Evolutionary conservation across 352 stramenopile species (phyloP).

Genomic region (Pythium phragmitis): DNA sequence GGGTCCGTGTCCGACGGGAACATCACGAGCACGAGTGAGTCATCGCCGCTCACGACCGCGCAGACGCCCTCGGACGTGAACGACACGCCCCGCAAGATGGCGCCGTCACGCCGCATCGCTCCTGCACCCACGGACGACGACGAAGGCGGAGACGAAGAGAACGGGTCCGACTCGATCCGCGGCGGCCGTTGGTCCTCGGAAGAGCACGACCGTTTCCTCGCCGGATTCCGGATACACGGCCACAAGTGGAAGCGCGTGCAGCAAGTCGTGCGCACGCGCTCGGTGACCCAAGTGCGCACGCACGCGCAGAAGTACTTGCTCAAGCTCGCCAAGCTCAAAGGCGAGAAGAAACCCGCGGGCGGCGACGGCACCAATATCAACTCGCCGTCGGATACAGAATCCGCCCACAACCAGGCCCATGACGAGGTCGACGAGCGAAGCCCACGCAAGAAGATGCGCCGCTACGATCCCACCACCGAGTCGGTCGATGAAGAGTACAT

Average conservation of each 20-base stretch:
- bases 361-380: constrained; percentile 18
- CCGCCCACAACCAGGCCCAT: constrained; percentile 14
- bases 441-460: constrained; percentile 58
- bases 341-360: constrained; percentile 61
- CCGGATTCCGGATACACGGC: constrained; percentile 82
- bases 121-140: constrained; percentile 68
- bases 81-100: constrained; percentile 30
- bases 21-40: constrained; percentile 23
- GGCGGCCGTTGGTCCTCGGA: constrained; percentile 83
- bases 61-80: constrained; percentile 33
- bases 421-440: constrained; percentile 30
- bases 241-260: constrained; percentile 92
- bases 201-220: constrained; percentile 85
- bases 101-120: constrained; percentile 45
- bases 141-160: constrained; percentile 53
- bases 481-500: constrained; percentile 80
- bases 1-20: constrained; percentile 24
- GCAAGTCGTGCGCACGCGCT: constrained; percentile 85
- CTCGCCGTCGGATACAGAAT: constrained; percentile 24
- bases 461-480: constrained; percentile 39
- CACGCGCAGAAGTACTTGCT: constrained; percentile 89
- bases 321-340: constrained; percentile 88
- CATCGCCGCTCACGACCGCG: constrained; percentile 19
- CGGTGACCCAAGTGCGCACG: constrained; percentile 86
- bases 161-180: constrained; percentile 53